Conservation (phyloP, 2,329 filamentous ascomycete genomes). For the Colletotrichum spinosum region DNA sequence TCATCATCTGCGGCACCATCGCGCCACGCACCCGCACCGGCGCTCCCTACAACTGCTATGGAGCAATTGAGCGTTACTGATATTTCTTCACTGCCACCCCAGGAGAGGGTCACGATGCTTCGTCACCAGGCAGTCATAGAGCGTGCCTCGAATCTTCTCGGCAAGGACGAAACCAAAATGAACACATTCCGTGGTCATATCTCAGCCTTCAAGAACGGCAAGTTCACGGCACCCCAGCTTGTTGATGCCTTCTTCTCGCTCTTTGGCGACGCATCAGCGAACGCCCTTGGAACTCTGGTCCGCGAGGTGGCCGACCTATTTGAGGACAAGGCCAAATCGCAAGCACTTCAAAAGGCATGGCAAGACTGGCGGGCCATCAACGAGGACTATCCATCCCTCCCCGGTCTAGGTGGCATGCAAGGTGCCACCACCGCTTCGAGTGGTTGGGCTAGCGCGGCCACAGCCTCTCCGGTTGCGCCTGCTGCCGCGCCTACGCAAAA, state of each 20-base stretch:
- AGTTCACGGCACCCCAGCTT: conserved; percentile 78
- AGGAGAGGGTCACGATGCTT: conserved; percentile 83
- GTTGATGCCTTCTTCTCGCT: conserved; percentile 90
- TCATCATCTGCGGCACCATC: conserved; percentile 17
- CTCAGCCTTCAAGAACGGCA: conserved; percentile 78
- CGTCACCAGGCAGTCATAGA: conserved; percentile 89
- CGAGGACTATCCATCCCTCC: conserved; percentile 92
- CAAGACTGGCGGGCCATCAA: conserved; percentile 96
- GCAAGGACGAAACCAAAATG: conserved; percentile 81
- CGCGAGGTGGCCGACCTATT: conserved; percentile 94
- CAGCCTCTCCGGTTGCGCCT: conserved; percentile 63
- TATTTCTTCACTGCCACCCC: conserved; percentile 69
- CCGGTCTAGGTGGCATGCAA: conserved; percentile 77
- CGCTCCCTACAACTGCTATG: conserved; percentile 50
- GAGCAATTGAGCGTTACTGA: conserved; percentile 64
- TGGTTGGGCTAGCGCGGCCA: conserved; percentile 71
- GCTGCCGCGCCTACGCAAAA: conserved; percentile 56
- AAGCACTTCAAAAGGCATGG: conserved; percentile 84
- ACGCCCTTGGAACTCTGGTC: conserved; percentile 87
- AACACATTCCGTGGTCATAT: conserved; percentile 82
- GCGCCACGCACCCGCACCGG: conserved; percentile 34
- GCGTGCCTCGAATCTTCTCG: conserved; percentile 83
- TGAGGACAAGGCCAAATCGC: conserved; percentile 81
- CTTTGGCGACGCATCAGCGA: conserved; percentile 81
- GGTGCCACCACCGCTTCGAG: conserved; percentile 67